Evolutionary conservation across 2,329 filamentous ascomycete species (phyloP).

Genomic region (Aplosporella prunicola): DNA sequence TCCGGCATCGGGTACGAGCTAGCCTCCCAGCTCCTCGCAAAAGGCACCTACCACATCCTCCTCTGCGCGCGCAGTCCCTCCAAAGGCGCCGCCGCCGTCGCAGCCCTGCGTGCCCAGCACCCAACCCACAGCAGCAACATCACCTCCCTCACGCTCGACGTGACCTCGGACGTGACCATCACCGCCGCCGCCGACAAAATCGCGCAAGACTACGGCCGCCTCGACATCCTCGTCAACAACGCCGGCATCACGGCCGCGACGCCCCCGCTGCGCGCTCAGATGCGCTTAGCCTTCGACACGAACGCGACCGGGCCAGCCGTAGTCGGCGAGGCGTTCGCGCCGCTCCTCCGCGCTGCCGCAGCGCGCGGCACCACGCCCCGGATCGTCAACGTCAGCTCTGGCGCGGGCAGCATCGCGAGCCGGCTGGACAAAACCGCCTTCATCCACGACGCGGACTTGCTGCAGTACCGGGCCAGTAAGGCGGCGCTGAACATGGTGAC

Average conservation of each 20-base stretch:
- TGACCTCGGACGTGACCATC: constrained; percentile 36
- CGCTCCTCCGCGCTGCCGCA: constrained; percentile 11
- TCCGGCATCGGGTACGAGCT: constrained; percentile 41
- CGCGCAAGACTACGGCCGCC: constrained; percentile 20
- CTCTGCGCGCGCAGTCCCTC: constrained; percentile 18
- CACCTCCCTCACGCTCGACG: constrained; percentile 35
- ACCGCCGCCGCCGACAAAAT: constrained; percentile 23
- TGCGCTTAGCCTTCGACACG: constrained; percentile 18
- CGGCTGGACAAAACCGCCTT: constrained; percentile 19
- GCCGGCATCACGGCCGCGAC: constrained; percentile 37
- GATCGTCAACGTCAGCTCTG: constrained; percentile 29
- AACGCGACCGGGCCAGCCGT: constrained; percentile 22
- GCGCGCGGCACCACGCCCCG: constrained; percentile 14
- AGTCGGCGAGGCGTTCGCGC: constrained; percentile 17
- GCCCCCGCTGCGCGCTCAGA: constrained; percentile 12
- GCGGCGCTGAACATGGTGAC: constrained; percentile 32
- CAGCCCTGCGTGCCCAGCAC: constrained; percentile 20
- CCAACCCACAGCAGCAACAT: constrained; percentile 25
- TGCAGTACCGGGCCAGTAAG: constrained; percentile 29
- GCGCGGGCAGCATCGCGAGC: constrained; percentile 25
- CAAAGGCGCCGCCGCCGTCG: constrained; percentile 20
- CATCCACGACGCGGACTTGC: constrained; percentile 19
- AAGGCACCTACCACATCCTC: constrained; percentile 28
- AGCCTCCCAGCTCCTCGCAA: constrained; percentile 27
- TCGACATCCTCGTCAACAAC: constrained; percentile 36